These are phyloP conservation scores for Pseudopyrenochaeta lycopersici DNA, from an alignment of 2,329 filamentous ascomycete species.

Conservation along the genomic window DNA sequence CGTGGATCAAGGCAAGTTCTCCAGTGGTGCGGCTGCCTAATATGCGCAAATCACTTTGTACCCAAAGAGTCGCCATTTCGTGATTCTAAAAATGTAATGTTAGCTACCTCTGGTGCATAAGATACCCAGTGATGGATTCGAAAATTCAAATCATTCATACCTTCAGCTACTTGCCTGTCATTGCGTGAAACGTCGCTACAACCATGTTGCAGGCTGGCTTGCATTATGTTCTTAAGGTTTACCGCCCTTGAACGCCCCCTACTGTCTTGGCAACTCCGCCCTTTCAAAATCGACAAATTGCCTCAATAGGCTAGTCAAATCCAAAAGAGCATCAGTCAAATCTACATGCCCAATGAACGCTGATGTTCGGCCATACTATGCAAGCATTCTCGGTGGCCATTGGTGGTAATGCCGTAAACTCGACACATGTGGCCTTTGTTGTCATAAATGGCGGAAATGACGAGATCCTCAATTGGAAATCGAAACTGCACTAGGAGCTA, in stretches of 20 bases:
- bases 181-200: not conserved
- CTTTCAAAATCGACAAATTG: constrained; percentile 15
- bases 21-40: constrained; percentile 16
- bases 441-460: not conserved
- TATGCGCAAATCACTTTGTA: constrained; percentile 4
- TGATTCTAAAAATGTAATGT: constrained; percentile 22
- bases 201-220: not conserved
- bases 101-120: constrained; percentile 22
- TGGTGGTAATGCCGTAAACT: not conserved
- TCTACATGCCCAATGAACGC: not conserved
- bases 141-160: constrained; percentile 6
- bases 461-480: too few species aligned
- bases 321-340: not conserved
- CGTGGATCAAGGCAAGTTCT: constrained; percentile 42
- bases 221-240: not conserved
- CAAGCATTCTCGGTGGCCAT: not conserved
- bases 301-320: constrained; percentile 11
- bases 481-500: too few species aligned
- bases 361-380: not conserved
- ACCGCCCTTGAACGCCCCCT: not conserved
- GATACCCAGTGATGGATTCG: constrained; percentile 34
- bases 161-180: not conserved
- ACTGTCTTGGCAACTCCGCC: constrained; percentile 10
- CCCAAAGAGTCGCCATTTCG: constrained; percentile 8
- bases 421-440: not conserved